phyloP scores from a whole-genome alignment of 768 basidiomycete genomes.

The Omphalotus guepiniiformis region DNA sequence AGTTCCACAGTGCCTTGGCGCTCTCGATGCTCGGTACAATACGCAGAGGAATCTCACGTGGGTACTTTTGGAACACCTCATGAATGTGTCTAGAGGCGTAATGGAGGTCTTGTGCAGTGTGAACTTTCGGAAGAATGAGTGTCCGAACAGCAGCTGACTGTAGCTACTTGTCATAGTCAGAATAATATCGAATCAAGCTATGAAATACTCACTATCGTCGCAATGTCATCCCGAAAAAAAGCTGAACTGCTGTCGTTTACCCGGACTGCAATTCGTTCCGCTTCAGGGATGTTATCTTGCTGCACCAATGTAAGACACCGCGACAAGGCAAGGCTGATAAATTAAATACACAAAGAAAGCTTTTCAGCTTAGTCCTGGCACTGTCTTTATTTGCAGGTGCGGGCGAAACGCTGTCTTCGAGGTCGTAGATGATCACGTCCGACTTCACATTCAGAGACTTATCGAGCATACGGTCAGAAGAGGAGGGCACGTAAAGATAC shows the following conservation, averaged over 20 bases:
- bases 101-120: conserved; percentile 63
- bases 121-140: conserved; percentile 83
- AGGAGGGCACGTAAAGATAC: conserved; percentile 78
- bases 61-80: conserved; percentile 22
- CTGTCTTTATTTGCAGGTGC: conserved; percentile 54
- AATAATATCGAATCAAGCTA: conserved; percentile 1
- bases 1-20: conserved; percentile 62
- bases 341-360: conserved; percentile 54
- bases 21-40: conserved; percentile 87
- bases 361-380: conserved; percentile 50
- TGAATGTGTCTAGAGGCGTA: conserved; percentile 49
- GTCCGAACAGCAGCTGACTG: conserved; percentile 46
- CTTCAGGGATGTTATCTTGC: conserved; percentile 36
- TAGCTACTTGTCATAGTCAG: conserved; percentile 30
- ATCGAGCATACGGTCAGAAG: conserved; percentile 75
- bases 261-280: conserved; percentile 61
- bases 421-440: conserved; percentile 81
- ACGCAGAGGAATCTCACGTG: conserved; percentile 34
- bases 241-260: conserved; percentile 64
- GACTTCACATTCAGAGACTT: conserved; percentile 64
- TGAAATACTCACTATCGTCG: conserved; percentile 43
- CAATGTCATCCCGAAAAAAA: conserved; percentile 62
- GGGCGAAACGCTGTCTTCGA: conserved; percentile 83
- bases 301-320: conserved; percentile 6
- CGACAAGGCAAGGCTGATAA: conserved; percentile 5